Conservation (phyloP, 495 filamentous ascomycete species). For the Penicillium arizonense region DNA sequence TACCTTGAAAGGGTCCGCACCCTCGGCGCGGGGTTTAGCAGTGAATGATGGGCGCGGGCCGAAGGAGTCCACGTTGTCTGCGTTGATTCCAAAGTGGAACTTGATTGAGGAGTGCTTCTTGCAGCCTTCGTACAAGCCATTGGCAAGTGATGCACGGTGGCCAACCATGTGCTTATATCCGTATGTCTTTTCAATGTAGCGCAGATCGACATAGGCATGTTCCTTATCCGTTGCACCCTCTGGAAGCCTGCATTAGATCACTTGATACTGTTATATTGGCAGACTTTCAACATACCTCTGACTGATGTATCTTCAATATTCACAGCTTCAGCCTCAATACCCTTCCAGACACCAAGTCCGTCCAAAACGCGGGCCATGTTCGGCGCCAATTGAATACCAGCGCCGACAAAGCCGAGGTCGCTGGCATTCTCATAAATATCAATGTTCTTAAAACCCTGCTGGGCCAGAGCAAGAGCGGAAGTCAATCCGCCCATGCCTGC, state of each 20-base stretch:
- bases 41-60: slow-evolving; percentile 54
- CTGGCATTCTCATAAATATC: slow-evolving; percentile 71
- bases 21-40: slow-evolving; percentile 54
- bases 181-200: slow-evolving; percentile 65
- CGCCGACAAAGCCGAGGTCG: slow-evolving; percentile 77
- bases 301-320: slow-evolving; percentile 54
- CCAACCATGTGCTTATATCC: slow-evolving; percentile 76
- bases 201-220: slow-evolving; percentile 67
- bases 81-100: slow-evolving; percentile 64
- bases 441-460: slow-evolving; percentile 69
- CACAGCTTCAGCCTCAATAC: slow-evolving; percentile 63
- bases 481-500: slow-evolving; percentile 76
- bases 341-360: slow-evolving; percentile 63
- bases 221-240: slow-evolving; percentile 66
- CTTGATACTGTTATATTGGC: background rate
- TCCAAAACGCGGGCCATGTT: slow-evolving; percentile 78
- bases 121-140: slow-evolving; percentile 65
- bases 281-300: slow-evolving; percentile 32
- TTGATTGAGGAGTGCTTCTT: slow-evolving; percentile 59
- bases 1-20: slow-evolving; percentile 47
- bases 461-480: slow-evolving; percentile 67
- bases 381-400: slow-evolving; percentile 78
- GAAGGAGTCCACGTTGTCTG: slow-evolving; percentile 54
- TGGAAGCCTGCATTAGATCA: slow-evolving; percentile 19
- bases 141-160: slow-evolving; percentile 72